Evolutionary conservation across 495 filamentous ascomycete species (phyloP).

Genomic region (Copromyces sp.): DNA sequence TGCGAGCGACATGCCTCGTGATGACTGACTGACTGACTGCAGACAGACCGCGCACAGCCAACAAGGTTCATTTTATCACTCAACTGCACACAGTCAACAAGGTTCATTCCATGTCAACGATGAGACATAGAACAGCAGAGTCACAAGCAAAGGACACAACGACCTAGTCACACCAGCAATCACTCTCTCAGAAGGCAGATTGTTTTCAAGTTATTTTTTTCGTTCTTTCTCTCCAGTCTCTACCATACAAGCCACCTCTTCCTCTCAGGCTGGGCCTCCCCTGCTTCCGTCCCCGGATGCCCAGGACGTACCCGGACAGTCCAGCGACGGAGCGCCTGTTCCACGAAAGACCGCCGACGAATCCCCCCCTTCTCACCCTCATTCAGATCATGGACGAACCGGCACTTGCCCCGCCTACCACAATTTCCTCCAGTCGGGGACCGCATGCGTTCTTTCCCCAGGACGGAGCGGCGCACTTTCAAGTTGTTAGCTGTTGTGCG

Average conservation of each 20-base stretch:
- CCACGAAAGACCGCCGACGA: background rate
- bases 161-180: background rate
- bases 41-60: no score
- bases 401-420: background rate
- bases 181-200: background rate
- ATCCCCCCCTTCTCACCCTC: no score
- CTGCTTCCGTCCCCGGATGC: background rate
- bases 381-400: background rate
- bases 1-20: background rate
- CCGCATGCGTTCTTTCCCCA: background rate
- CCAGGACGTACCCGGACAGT: background rate
- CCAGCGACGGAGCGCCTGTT: background rate
- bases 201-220: background rate
- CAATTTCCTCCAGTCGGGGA: no score
- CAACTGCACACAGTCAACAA: background rate
- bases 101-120: background rate
- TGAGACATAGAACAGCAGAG: no score
- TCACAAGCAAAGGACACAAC: no score
- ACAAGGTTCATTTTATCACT: background rate
- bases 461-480: background rate
- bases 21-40: background rate
- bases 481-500: background rate
- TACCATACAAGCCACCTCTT: background rate
- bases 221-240: background rate
- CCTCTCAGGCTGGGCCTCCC: background rate